These are phyloP conservation scores for Mallotus nudiflorus DNA, from an alignment of 345 rosid species.

Conservation along the genomic window DNA sequence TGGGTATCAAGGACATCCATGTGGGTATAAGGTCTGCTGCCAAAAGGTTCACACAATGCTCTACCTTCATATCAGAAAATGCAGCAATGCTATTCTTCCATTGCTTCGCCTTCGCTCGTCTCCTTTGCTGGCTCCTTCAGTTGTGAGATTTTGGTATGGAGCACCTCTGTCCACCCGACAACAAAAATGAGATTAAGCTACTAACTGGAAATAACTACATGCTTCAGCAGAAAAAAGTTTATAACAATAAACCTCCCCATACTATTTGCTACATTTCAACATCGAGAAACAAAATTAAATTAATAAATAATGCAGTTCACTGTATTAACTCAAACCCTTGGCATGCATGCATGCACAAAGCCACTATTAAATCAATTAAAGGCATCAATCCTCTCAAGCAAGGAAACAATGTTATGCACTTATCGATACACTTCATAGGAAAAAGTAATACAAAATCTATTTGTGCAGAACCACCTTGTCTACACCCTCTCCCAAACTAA, in stretches of 20 bases:
- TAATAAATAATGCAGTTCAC: not conserved
- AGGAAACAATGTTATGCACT: no score
- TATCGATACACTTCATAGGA: no score
- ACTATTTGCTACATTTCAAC: not conserved
- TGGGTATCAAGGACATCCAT: no score
- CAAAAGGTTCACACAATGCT: no score
- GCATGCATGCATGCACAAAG: not conserved
- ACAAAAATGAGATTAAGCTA: not conserved
- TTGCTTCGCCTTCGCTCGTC: slow-evolving; percentile 61
- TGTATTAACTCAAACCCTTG: not conserved
- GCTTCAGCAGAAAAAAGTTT: not conserved
- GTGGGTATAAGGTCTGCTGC: no score
- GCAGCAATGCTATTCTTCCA: slow-evolving; percentile 91
- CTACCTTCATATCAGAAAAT: no score
- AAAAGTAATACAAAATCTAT: no score
- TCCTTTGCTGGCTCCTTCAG: slow-evolving; percentile 49
- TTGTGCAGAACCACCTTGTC: no score
- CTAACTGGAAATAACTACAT: not conserved
- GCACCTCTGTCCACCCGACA: slow-evolving; percentile 54
- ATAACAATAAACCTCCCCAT: no score
- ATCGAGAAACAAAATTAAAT: not conserved
- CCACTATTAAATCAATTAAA: not conserved
- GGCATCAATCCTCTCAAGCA: not conserved
- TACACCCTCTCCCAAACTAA: no score
- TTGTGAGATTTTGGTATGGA: slow-evolving; percentile 62